phyloP scores from a whole-genome alignment of 2,329 filamentous ascomycete species.

The Trichoderma koningiopsis region DNA sequence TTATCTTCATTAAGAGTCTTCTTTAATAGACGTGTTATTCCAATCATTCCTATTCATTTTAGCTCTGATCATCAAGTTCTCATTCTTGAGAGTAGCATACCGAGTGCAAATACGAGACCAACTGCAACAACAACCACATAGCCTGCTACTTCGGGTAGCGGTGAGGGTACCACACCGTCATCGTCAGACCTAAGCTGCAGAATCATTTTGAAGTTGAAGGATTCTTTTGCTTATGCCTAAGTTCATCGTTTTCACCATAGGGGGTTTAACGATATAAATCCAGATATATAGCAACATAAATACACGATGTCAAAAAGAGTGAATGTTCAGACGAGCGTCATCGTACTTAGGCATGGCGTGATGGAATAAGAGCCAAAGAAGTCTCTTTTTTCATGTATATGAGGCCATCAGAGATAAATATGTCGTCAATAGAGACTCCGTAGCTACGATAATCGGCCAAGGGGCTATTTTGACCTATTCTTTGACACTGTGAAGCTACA shows the following conservation, averaged over 20 bases:
- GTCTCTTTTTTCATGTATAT: background rate
- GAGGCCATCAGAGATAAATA: conserved; percentile 14
- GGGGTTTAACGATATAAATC: background rate
- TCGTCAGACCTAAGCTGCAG: background rate
- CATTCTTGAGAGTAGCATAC: background rate
- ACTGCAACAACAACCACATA: conserved; percentile 10
- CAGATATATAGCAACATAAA: too few relatives aligned
- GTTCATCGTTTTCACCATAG: background rate
- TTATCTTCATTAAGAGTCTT: conserved; percentile 4
- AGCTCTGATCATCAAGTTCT: background rate
- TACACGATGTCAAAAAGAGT: too few relatives aligned
- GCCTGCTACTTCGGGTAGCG: background rate
- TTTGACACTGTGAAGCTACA: background rate
- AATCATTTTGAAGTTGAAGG: background rate
- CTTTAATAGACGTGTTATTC: conserved; percentile 3
- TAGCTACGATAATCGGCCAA: background rate
- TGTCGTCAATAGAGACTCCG: conserved; percentile 16
- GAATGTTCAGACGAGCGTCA: background rate
- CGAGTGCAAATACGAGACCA: conserved; percentile 5
- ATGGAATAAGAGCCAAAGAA: background rate
- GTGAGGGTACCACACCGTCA: background rate
- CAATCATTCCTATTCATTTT: conserved; percentile 8
- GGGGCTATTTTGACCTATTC: background rate
- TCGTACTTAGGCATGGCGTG: conserved; percentile 11
- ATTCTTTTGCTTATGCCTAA: background rate